Evolutionary conservation across 371 early-diverging fungal species (phyloP).

Genomic region (Encephalitozoon cuniculi): DNA sequence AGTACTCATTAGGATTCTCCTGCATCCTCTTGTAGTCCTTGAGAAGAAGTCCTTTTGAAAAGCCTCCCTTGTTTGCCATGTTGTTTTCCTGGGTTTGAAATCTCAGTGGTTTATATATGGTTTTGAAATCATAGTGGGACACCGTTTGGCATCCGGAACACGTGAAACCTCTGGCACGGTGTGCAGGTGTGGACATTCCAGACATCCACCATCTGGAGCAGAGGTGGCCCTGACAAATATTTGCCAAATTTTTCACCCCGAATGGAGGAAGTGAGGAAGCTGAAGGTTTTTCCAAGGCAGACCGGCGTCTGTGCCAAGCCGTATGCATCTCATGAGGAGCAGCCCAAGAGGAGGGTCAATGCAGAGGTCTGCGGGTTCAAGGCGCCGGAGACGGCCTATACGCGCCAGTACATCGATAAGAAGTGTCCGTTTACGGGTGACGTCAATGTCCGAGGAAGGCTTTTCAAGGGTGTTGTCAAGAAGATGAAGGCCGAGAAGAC

Average conservation of each 20-base stretch:
- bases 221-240: not conserved
- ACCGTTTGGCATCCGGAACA: not conserved
- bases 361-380: conserved; percentile 96
- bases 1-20: conserved; percentile 53
- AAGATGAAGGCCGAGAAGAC: conserved; percentile 98
- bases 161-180: not conserved
- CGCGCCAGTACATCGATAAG: conserved; percentile 90
- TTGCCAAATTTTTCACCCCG: conserved; percentile 54
- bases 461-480: conserved; percentile 84
- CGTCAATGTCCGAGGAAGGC: conserved; percentile 92
- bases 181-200: not conserved
- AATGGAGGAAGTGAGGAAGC: conserved; percentile 84
- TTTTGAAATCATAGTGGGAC: not conserved
- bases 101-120: not conserved
- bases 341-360: conserved; percentile 69
- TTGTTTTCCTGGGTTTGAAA: conserved; percentile 26
- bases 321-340: conserved; percentile 61
- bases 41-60: conserved; percentile 53
- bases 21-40: conserved; percentile 58
- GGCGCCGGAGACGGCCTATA: conserved; percentile 93
- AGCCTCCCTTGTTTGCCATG: conserved; percentile 43
- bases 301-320: conserved; percentile 72
- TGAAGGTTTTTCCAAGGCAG: conserved; percentile 73
- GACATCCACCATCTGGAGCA: not conserved
- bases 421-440: conserved; percentile 99